Base-by-base conservation (phyloP, 768 basidiomycete genomes). In the Grammothele lineata region DNA sequence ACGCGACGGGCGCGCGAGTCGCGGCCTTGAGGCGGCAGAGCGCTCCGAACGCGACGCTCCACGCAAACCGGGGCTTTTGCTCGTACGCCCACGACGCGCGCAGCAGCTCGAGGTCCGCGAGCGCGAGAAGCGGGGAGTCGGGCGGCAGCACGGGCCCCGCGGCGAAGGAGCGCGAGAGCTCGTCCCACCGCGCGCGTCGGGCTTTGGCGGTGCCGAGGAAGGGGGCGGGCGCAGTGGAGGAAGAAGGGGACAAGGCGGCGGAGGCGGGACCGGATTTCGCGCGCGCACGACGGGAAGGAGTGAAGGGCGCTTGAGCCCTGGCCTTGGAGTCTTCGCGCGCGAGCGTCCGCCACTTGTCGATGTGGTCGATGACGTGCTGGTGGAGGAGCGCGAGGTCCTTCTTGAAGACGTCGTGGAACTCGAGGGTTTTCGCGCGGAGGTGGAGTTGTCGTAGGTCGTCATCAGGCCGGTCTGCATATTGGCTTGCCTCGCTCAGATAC, bases 21-120 rank as follows among this genome's bases (percentile, higher is more conserved):
- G 58, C 56, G 0, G 80, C 80, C 59, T 86, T 85, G 65, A 86
- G 77, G 4, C 36, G 40, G 51, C 80, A 81, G 1, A 85, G 54
- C 1, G 69, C 67, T 14, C 51, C 55, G 52, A 79, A 84, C 0
- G 83, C 82, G 25, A 85, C 72, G 0, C 54, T 52, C 55, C 82
- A 82, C 0, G 65, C 81, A 44, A 85, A 83, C 0, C 8, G 45
- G 7, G 52, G 24, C 1, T 51, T 51, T n/a, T 54, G 43, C 0
- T 4, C 26, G 44, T 77, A 77, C 0, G 85, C 83, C 33, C 69
- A 79, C 0, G 84, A 83, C 0, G 83, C 59, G 45, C 50, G 44
- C 36, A 57, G 33, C 18, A 14, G 38, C 15, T 38, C 51, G 19
- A 51, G 11, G 22, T 49, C 40, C 7, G 27, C 48, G 18, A 54